Base-by-base conservation (phyloP, 352 stramenopile genomes). In the Pilasporangium apinafurcum region DNA sequence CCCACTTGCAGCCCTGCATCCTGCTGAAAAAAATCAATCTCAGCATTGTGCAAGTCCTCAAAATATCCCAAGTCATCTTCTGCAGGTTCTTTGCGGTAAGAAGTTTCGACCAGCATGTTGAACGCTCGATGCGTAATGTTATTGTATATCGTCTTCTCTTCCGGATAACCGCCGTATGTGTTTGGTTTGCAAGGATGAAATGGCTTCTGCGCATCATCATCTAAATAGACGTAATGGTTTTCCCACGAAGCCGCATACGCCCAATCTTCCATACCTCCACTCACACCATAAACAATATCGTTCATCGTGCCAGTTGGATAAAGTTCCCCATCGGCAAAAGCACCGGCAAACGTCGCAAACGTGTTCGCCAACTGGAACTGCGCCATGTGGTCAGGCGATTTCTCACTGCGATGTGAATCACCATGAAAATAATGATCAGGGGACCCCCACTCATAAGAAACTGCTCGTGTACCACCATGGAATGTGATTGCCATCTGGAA, bases 221-320 rank as follows among this genome's bases (percentile, higher is more conserved):
- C 21, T n/a, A n/a, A n/a, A n/a, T n/a, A n/a, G 37, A 57, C 65
- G 32, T 66, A 68, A 6, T 69, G 48, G 36, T 90, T 90, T 42
- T 95, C 82, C 86, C 86, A 96, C 17, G 79, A 94, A 2, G 70
- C 83, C 8, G 90, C 90, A 57, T 98, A 98, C 12, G 69, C 86
- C 94, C 95, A 99, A 68, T 99, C 96, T 65, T 99, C 96, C 94
- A 99, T 98, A 9, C 95, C 96, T 39, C 96, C 96, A 1, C 85
- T 74, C 17, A 99, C 95, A 20, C 86, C 89, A 57, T 99, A 99
- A 0, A 99, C 92, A 26, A 98, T 65, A 45, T 97, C 82, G 67
- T 98, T 98, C 88, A 98, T 98, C 1, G 86, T 87, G 26, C 76
- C 83, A 1, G 70, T 79, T 8, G 75, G 77, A 47, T 95, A 96